A percentile compares a stretch with the other conserved stretches of the same genome.
phyloP scores from a whole-genome alignment of 129 eudicot genomes.

The Flaveria ramosissima region DNA sequence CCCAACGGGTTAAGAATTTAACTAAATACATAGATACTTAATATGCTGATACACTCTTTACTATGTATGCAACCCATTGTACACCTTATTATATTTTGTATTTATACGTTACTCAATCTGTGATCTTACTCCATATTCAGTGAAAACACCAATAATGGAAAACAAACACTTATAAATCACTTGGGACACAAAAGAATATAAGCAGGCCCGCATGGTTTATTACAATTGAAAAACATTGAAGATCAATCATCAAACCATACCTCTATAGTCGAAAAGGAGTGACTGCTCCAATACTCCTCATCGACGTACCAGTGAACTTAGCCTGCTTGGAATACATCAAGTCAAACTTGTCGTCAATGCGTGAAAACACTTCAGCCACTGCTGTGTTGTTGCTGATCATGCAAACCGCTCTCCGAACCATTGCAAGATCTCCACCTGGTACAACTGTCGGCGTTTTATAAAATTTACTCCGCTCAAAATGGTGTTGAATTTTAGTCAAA shows the following conservation, averaged over 20 bases:
- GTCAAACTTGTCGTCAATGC: slow-evolving; percentile 85
- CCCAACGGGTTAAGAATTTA: too few species aligned
- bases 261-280: too few species aligned
- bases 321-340: slow-evolving; percentile 87
- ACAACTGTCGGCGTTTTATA: slow-evolving; percentile 88
- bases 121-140: background rate
- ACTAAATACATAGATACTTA: too few species aligned
- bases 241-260: too few species aligned
- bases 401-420: slow-evolving; percentile 92
- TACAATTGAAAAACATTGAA: background rate
- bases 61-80: too few species aligned
- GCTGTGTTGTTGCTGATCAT: slow-evolving; percentile 97
- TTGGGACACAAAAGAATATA: background rate
- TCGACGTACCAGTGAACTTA: slow-evolving; percentile 95
- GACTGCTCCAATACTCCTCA: too few species aligned
- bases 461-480: background rate
- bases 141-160: background rate
- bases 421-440: slow-evolving; percentile 89
- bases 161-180: background rate
- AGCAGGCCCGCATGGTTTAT: background rate
- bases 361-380: slow-evolving; percentile 85
- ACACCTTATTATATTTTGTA: background rate
- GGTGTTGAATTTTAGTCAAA: too few species aligned
- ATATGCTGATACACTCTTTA: too few species aligned
- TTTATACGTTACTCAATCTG: too few species aligned